Evolutionary conservation across 495 filamentous ascomycete species (phyloP).

Genomic region (Annulohypoxylon maeteangense): DNA sequence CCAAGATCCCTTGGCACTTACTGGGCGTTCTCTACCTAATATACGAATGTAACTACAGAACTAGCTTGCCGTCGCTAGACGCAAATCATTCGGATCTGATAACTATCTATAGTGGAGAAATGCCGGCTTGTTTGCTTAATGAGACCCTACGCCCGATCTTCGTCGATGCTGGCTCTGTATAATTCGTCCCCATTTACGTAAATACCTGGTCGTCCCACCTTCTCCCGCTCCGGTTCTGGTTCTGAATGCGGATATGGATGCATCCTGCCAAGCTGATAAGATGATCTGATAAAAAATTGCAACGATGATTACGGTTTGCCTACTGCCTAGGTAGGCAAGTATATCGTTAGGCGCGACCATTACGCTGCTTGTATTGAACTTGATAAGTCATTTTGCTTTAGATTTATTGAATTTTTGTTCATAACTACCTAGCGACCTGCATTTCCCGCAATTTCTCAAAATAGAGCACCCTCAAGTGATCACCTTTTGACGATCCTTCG

Average conservation of each 20-base stretch:
- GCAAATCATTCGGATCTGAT: constrained; percentile 31
- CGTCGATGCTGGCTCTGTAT: neutral
- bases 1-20: constrained; percentile 21
- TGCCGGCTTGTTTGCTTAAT: constrained; percentile 8
- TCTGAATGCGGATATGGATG: neutral
- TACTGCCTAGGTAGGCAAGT: neutral
- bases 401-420: neutral
- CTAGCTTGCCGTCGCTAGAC: constrained; percentile 1
- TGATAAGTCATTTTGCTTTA: neutral
- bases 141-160: neutral
- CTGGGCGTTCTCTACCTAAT: neutral
- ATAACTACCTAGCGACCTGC: too few relatives aligned
- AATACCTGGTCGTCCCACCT: neutral
- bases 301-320: neutral
- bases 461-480: too few relatives aligned
- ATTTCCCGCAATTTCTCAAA: too few relatives aligned
- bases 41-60: neutral
- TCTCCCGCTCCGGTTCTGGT: neutral
- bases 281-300: constrained; percentile 20
- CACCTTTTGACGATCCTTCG: too few relatives aligned
- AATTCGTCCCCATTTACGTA: constrained; percentile 15
- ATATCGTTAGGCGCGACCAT: too few relatives aligned
- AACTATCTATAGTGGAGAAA: constrained; percentile 22
- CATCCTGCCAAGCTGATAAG: constrained; percentile 20
- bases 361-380: too few relatives aligned